Conservation (phyloP, 1,284 basidiomycete genomes). For the Austropuccinia psidii region DNA sequence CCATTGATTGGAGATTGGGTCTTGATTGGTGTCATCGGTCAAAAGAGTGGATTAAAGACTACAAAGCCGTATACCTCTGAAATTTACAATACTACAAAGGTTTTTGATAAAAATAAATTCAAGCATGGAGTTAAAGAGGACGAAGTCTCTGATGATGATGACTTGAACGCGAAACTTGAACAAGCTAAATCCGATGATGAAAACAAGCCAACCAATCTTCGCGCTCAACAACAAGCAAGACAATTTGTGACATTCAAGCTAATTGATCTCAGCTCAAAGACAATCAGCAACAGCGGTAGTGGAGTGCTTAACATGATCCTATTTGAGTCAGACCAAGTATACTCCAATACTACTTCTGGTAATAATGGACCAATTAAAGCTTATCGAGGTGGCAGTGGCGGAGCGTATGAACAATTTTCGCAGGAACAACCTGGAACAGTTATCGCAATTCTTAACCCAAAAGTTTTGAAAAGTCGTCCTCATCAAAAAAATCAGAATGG, state of each 20-base stretch:
- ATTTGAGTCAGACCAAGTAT: slow-evolving; percentile 62
- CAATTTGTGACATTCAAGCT: slow-evolving; percentile 66
- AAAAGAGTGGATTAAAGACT: slow-evolving; percentile 65
- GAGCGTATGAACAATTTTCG: slow-evolving; percentile 79
- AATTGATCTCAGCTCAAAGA: slow-evolving; percentile 62
- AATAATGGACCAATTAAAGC: slow-evolving; percentile 48
- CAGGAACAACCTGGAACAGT: slow-evolving; percentile 81
- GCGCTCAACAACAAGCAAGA: slow-evolving; percentile 44
- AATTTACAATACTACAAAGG: too few relatives aligned
- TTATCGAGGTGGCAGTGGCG: slow-evolving; percentile 78
- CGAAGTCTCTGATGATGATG: slow-evolving; percentile 17
- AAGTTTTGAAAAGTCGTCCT: slow-evolving; percentile 64
- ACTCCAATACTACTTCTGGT: too few relatives aligned
- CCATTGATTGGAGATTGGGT: slow-evolving; percentile 87
- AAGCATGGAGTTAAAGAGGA: slow-evolving; percentile 21
- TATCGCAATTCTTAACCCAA: slow-evolving; percentile 79
- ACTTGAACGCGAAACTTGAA: slow-evolving; percentile 34
- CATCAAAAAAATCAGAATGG: slow-evolving; percentile 48
- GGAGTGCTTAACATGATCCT: slow-evolving; percentile 72
- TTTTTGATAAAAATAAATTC: too few relatives aligned
- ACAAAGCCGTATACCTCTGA: slow-evolving; percentile 44
- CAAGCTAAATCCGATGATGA: slow-evolving; percentile 38
- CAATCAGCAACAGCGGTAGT: slow-evolving; percentile 60
- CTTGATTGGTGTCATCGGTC: slow-evolving; percentile 77
- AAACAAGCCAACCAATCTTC: slow-evolving; percentile 33